Conservation (phyloP, 768 basidiomycete genomes). For the Pisolithus albus region DNA sequence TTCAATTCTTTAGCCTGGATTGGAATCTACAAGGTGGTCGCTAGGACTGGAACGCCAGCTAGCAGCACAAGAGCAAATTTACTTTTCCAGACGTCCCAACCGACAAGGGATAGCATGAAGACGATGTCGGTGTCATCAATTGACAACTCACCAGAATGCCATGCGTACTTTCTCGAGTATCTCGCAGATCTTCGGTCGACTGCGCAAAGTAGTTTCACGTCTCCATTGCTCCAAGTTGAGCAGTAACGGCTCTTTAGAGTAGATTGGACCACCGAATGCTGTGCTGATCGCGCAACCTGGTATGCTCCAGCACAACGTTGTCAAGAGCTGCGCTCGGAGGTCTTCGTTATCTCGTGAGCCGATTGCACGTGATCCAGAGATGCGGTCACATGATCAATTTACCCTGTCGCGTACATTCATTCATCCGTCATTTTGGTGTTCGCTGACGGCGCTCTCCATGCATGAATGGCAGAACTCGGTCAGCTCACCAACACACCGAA, state of each 20-base stretch:
- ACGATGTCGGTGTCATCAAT: too few species aligned
- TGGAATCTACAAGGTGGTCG: too few species aligned
- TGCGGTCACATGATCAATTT: slow-evolving; percentile 20
- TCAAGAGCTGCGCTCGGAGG: too few species aligned
- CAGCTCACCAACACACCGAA: neutral
- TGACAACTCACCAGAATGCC: neutral
- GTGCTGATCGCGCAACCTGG: too few species aligned
- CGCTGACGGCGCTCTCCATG: neutral
- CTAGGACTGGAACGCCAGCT: too few species aligned
- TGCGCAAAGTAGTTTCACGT: slow-evolving; percentile 34
- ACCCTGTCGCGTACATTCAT: neutral
- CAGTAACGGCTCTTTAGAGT: slow-evolving; percentile 17
- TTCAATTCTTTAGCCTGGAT: too few species aligned
- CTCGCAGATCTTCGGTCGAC: neutral
- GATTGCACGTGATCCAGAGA: neutral
- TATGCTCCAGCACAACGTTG: too few species aligned
- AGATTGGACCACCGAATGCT: neutral
- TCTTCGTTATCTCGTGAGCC: too few species aligned
- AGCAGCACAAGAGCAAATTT: too few species aligned
- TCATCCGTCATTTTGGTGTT: too few species aligned
- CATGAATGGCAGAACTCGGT: slow-evolving; percentile 3
- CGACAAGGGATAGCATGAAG: too few species aligned
- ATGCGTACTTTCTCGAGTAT: slow-evolving; percentile 5
- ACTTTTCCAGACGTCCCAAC: too few species aligned
- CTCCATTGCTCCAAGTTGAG: slow-evolving; percentile 29